phyloP scores from a whole-genome alignment of 306 rosid genomes.

The Prunus mume region DNA sequence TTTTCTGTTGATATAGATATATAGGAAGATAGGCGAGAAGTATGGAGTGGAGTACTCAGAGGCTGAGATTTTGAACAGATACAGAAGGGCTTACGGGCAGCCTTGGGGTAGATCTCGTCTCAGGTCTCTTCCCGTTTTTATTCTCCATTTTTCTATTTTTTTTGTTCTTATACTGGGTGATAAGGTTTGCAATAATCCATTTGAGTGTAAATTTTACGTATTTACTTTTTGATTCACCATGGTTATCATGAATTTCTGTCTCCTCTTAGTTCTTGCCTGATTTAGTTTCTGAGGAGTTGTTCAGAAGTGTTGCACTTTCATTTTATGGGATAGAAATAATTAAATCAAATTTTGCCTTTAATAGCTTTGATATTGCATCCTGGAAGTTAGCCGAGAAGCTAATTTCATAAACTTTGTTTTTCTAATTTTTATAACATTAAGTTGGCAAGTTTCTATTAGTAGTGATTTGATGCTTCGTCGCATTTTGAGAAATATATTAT shows the following conservation, averaged over 20 bases:
- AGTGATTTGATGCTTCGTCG: too few species aligned
- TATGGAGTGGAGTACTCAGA: conserved; percentile 89
- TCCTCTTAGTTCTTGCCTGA: not conserved
- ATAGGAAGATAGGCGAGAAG: conserved; percentile 77
- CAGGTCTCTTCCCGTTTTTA: conserved; percentile 44
- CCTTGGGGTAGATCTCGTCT: conserved; percentile 98
- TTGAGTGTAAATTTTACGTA: not conserved
- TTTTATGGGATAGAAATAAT: not conserved
- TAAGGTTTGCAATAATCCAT: not conserved
- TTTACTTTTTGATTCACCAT: not conserved
- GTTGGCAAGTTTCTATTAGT: too few species aligned
- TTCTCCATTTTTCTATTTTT: not conserved
- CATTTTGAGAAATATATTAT: not conserved
- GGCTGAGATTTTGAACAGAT: conserved; percentile 76
- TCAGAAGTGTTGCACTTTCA: not conserved
- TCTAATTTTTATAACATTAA: not conserved
- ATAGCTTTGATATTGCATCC: not conserved
- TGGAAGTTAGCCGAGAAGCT: not conserved
- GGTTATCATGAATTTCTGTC: not conserved
- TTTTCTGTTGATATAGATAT: conserved; percentile 49
- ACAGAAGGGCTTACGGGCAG: conserved; percentile 83
- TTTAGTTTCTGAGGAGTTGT: not conserved
- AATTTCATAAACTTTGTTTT: not conserved
- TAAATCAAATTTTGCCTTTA: not conserved
- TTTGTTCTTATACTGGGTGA: not conserved